Percentiles rank a stretch among this genome's conserved stretches.
These are phyloP conservation scores for Ganoderma resinaceum DNA, from an alignment of 1,284 basidiomycete genomes.

Conservation along the genomic window DNA sequence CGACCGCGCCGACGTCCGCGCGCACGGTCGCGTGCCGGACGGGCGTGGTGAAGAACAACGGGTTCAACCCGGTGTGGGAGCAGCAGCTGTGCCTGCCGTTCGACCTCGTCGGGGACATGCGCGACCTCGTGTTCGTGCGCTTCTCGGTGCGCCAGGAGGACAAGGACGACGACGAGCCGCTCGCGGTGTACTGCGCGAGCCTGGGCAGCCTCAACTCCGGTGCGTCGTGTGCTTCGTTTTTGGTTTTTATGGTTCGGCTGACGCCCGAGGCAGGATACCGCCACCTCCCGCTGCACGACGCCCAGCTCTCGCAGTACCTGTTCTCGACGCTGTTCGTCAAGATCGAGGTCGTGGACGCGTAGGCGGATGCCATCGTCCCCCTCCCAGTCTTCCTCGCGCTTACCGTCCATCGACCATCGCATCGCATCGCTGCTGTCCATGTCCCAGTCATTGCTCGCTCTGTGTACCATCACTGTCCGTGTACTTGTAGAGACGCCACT, in stretches of 20 bases:
- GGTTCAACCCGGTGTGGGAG: conserved; percentile 92
- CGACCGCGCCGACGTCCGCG: conserved; percentile 47
- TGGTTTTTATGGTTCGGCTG: not conserved
- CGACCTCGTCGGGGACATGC: conserved; percentile 78
- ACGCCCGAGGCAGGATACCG: conserved; percentile 72
- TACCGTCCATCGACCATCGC: not conserved
- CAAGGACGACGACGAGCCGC: conserved; percentile 65
- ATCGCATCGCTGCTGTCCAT: not conserved
- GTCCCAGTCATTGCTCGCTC: not conserved
- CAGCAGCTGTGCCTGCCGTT: conserved; percentile 76
- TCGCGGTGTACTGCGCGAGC: conserved; percentile 76
- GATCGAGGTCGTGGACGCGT: conserved; percentile 54
- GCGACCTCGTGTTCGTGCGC: conserved; percentile 83
- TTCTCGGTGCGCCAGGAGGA: conserved; percentile 78
- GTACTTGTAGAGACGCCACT: not conserved
- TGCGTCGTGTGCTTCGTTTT: conserved; percentile 43
- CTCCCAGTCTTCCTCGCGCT: not conserved
- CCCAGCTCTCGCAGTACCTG: conserved; percentile 81
- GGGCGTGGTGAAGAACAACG: conserved; percentile 77
- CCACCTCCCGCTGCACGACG: conserved; percentile 86
- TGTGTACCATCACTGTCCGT: not conserved
- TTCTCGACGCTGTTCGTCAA: conserved; percentile 90
- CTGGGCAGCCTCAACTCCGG: conserved; percentile 75
- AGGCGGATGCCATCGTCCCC: not conserved
- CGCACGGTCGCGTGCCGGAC: conserved; percentile 63